Percentiles rank a stretch among this genome's conserved stretches.
These are phyloP conservation scores for Skeletonema menzelii DNA, from an alignment of 108 stramenopile species.

Conservation along the genomic window DNA sequence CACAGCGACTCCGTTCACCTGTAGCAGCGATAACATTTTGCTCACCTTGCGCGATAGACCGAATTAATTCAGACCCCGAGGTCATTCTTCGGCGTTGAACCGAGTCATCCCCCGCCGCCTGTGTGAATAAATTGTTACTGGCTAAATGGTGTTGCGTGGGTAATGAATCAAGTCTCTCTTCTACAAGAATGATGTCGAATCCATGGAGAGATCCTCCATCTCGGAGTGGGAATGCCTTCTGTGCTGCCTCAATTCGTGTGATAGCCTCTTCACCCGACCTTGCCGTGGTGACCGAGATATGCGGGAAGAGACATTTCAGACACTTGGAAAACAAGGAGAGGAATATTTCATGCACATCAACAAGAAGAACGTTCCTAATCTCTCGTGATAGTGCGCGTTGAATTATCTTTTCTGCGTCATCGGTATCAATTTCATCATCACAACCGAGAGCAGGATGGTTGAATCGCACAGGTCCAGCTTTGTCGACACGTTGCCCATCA, in stretches of 20 bases:
- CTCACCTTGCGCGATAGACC: conserved; percentile 24
- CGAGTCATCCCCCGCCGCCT: conserved; percentile 38
- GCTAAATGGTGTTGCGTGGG: conserved; percentile 2
- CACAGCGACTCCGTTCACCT: conserved; percentile 10
- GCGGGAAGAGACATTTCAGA: conserved; percentile 59
- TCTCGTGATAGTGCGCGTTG: conserved; percentile 41
- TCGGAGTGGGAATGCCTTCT: conserved; percentile 28
- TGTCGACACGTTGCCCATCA: neutral
- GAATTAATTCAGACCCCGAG: conserved; percentile 26
- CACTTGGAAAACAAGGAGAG: conserved; percentile 55
- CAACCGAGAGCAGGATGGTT: conserved; percentile 33
- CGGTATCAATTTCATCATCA: conserved; percentile 41
- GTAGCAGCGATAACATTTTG: neutral
- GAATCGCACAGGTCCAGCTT: conserved; percentile 2
- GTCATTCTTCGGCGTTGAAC: conserved; percentile 35
- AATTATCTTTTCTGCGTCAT: conserved; percentile 12
- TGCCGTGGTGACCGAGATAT: conserved; percentile 49
- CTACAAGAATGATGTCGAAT: conserved; percentile 67
- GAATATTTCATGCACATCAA: conserved; percentile 60
- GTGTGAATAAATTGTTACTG: neutral
- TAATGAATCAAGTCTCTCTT: conserved; percentile 44
- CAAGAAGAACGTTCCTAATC: conserved; percentile 61
- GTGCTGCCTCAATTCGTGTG: conserved; percentile 30
- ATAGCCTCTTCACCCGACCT: conserved; percentile 60
- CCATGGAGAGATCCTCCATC: conserved; percentile 48